phyloP scores from a whole-genome alignment of 2,329 filamentous ascomycete genomes.

The Diaporthe citrichinensis region DNA sequence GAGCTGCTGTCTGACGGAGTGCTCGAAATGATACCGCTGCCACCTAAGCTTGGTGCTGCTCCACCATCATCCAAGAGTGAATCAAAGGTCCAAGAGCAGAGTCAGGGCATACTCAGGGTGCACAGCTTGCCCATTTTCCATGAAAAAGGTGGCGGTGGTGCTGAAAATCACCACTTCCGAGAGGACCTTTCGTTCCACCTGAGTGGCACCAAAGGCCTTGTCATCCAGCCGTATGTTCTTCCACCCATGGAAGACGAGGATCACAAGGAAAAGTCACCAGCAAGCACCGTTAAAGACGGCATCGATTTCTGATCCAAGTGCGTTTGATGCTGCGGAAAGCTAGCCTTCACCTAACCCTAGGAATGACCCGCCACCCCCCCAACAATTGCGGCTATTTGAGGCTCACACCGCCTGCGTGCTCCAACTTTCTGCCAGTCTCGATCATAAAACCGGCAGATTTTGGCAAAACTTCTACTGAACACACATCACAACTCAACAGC shows the following conservation, averaged over 20 bases:
- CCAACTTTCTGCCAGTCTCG: conserved; percentile 33
- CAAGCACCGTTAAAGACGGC: conserved; percentile 73
- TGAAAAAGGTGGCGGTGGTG: conserved; percentile 87
- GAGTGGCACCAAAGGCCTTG: conserved; percentile 82
- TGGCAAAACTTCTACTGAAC: conserved; percentile 37
- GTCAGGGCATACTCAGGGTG: conserved; percentile 88
- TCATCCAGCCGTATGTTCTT: conserved; percentile 89
- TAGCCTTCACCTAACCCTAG: conserved; percentile 17
- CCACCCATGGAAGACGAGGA: conserved; percentile 86
- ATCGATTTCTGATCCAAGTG: conserved; percentile 76
- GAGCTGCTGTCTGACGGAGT: conserved; percentile 89
- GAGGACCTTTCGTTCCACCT: conserved; percentile 94
- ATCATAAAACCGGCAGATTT: conserved; percentile 35
- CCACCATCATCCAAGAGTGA: conserved; percentile 28
- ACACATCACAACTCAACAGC: conserved; percentile 40
- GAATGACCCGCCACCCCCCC: background rate
- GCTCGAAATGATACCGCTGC: conserved; percentile 83
- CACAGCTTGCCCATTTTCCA: conserved; percentile 88
- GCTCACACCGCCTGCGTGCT: conserved; percentile 29
- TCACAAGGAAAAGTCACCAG: conserved; percentile 56
- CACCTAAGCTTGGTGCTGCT: conserved; percentile 65
- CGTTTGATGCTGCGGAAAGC: no score
- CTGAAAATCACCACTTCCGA: conserved; percentile 75
- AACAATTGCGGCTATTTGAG: background rate
- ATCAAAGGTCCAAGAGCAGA: conserved; percentile 73